A percentile compares a stretch with the other conserved stretches of the same genome.
phyloP scores from a whole-genome alignment of 257 asterid species.

The Thymus quinquecostatus region DNA sequence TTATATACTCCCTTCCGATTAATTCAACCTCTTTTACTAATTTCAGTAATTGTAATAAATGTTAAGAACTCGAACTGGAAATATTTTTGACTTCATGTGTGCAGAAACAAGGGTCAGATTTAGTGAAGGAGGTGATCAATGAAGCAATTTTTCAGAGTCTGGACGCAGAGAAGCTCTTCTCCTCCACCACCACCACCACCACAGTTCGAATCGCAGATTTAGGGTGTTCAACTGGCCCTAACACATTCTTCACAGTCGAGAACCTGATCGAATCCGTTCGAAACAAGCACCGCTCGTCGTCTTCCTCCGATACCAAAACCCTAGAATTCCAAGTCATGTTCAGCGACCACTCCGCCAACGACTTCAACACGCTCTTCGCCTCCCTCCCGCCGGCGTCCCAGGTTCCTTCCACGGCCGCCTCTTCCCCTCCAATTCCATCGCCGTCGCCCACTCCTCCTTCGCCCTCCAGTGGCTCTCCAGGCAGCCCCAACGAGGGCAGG shows the following conservation, averaged over 20 bases:
- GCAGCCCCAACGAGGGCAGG: neutral
- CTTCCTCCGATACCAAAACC: too few relatives aligned
- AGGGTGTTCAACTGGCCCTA: conserved; percentile 5
- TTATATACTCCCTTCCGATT: too few relatives aligned
- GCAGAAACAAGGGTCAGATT: neutral
- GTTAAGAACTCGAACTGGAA: too few relatives aligned
- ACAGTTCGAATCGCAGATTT: neutral
- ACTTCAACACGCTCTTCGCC: conserved; percentile 27
- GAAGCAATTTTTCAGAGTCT: neutral
- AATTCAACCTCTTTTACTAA: too few relatives aligned
- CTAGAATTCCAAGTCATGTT: conserved; percentile 4
- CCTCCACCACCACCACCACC: neutral
- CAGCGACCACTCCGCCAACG: neutral
- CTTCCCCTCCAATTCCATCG: conserved; percentile 35
- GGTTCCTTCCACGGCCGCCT: conserved; percentile 42
- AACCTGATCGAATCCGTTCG: neutral
- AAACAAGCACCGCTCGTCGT: neutral
- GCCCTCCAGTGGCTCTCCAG: neutral
- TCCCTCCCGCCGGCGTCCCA: conserved; percentile 33
- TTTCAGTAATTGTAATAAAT: too few relatives aligned
- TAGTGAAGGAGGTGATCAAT: neutral
- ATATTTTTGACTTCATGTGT: too few relatives aligned
- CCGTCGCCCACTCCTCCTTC: conserved; percentile 22
- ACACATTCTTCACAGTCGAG: neutral
- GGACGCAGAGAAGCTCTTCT: neutral